Conservation (phyloP, 208 protist species). For the Trypanosoma boissoni region DNA sequence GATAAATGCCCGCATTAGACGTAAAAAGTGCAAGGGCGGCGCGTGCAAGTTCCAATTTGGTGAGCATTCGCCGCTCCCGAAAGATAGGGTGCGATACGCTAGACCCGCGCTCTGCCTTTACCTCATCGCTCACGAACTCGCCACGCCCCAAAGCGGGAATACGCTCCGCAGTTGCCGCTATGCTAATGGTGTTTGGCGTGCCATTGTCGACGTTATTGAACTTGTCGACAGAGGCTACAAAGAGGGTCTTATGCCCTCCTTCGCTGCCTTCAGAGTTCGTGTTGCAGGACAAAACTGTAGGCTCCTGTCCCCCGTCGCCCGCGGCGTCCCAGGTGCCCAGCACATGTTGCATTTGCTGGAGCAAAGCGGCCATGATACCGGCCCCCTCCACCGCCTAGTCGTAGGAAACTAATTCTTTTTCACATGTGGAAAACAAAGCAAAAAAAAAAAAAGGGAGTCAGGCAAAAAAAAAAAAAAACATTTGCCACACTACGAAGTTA, state of each 20-base stretch:
- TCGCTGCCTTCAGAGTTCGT: not conserved
- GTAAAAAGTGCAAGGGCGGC: conserved; percentile 75
- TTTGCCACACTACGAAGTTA: no score
- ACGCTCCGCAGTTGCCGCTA: not conserved
- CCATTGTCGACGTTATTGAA: no score
- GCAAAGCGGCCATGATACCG: conserved; percentile 28
- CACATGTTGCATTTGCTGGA: conserved; percentile 54
- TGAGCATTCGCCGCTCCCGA: conserved; percentile 9
- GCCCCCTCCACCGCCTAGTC: no score
- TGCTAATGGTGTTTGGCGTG: no score
- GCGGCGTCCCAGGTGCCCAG: conserved; percentile 44
- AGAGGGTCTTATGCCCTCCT: conserved; percentile 9
- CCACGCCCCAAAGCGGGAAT: not conserved
- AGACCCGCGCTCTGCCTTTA: not conserved
- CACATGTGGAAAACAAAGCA: no score
- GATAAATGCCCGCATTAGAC: conserved; percentile 72
- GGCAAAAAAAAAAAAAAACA: no score
- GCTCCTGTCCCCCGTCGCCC: not conserved
- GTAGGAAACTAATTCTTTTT: no score
- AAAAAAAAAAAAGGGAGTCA: no score
- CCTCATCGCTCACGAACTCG: not conserved
- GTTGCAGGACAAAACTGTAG: not conserved
- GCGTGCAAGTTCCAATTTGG: conserved; percentile 59
- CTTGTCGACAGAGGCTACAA: conserved; percentile 8
- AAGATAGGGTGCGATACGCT: not conserved